Percentiles rank a stretch among this genome's conserved stretches.
Evolutionary conservation across 2,329 filamentous ascomycete species (phyloP).

Genomic region (Claviceps paspali): DNA sequence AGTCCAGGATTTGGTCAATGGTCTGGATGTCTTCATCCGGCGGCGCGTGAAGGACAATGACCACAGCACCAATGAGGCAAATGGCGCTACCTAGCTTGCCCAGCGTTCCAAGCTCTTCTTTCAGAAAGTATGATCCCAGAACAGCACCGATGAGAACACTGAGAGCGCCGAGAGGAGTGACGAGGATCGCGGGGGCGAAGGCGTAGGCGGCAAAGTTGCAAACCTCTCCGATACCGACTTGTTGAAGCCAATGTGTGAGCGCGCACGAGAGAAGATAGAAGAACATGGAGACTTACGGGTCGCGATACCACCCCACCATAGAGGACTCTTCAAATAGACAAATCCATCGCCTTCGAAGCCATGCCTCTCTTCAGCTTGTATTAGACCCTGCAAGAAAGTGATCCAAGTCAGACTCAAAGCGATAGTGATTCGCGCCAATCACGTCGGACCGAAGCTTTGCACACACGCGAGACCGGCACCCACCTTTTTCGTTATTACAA

Average conservation of each 20-base stretch:
- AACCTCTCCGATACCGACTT: conserved; percentile 83
- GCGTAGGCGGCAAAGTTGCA: conserved; percentile 98
- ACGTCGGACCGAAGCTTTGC: too few species aligned
- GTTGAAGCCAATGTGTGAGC: conserved; percentile 3
- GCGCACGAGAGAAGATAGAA: neutral
- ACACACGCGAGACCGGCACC: neutral
- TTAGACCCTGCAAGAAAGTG: conserved; percentile 52
- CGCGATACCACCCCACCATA: conserved; percentile 92
- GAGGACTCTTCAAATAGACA: conserved; percentile 82
- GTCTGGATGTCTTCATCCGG: conserved; percentile 83
- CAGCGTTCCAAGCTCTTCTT: conserved; percentile 76
- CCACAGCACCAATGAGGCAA: conserved; percentile 87
- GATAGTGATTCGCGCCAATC: too few species aligned
- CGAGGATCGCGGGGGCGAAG: conserved; percentile 95
- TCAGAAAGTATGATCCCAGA: conserved; percentile 83
- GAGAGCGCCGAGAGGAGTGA: conserved; percentile 85
- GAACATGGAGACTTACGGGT: conserved; percentile 46
- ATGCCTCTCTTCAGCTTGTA: conserved; percentile 78
- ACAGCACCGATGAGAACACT: conserved; percentile 93
- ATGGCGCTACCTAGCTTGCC: conserved; percentile 93
- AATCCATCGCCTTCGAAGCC: conserved; percentile 96
- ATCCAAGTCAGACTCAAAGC: neutral
- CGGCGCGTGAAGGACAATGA: conserved; percentile 94
- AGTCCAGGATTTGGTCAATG: conserved; percentile 80
- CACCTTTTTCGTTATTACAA: conserved; percentile 95